Conservation (phyloP, 2,329 filamentous ascomycete species). For the Phoma sp. region DNA sequence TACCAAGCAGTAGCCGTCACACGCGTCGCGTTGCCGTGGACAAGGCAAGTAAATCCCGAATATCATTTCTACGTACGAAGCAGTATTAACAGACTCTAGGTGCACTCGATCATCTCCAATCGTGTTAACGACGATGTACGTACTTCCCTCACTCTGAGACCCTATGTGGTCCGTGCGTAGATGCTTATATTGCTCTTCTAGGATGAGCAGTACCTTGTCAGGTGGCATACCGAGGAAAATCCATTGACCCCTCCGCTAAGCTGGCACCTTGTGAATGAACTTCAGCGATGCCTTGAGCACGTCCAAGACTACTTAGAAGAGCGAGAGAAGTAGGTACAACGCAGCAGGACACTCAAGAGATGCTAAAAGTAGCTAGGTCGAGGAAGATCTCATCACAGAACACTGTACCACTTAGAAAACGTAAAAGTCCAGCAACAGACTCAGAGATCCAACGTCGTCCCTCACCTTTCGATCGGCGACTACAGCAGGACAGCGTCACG, state of each 20-base stretch:
- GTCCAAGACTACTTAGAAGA: constrained; percentile 54
- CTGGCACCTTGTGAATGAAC: constrained; percentile 55
- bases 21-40: constrained; percentile 32
- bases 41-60: constrained; percentile 27
- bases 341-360: background rate
- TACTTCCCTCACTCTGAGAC: background rate
- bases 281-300: constrained; percentile 48
- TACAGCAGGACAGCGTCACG: constrained; percentile 19
- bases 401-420: constrained; percentile 24
- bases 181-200: constrained; percentile 31
- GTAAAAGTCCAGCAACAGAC: constrained; percentile 34
- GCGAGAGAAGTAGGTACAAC: constrained; percentile 28
- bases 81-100: constrained; percentile 21
- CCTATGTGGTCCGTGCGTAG: constrained; percentile 23
- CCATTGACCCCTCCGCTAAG: constrained; percentile 42
- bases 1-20: constrained; percentile 28
- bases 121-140: constrained; percentile 35
- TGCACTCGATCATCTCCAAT: constrained; percentile 37
- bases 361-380: constrained; percentile 20
- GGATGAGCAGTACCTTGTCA: constrained; percentile 54
- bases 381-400: constrained; percentile 1
- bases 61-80: background rate
- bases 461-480: constrained; percentile 31
- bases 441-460: constrained; percentile 24
- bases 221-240: constrained; percentile 41